phyloP scores from a whole-genome alignment of 495 filamentous ascomycete genomes.

The Astrocystis sublimbata region DNA sequence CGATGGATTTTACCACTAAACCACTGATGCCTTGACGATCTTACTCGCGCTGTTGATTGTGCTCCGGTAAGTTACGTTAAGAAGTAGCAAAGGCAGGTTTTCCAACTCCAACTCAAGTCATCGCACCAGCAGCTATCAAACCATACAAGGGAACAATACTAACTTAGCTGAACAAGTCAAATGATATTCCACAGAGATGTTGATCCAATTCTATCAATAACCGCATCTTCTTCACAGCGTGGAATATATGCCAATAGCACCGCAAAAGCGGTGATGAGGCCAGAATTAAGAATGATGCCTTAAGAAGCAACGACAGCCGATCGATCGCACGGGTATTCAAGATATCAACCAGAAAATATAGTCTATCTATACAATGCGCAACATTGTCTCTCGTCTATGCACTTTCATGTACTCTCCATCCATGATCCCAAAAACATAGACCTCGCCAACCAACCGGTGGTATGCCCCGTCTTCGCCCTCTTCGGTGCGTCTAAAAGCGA shows the following conservation, averaged over 20 bases:
- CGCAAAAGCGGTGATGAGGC: too few relatives aligned
- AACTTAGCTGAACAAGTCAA: too few relatives aligned
- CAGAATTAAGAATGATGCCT: neutral
- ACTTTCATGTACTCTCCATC: conserved; percentile 23
- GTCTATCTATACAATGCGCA: conserved; percentile 10
- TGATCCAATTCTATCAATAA: too few relatives aligned
- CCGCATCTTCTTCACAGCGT: too few relatives aligned
- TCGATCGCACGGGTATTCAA: neutral
- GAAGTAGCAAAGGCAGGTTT: neutral
- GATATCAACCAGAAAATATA: neutral
- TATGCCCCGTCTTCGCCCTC: neutral
- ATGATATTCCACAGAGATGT: too few relatives aligned
- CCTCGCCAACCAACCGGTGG: conserved; percentile 12
- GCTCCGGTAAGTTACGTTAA: neutral
- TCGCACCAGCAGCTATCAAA: too few relatives aligned
- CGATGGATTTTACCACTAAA: conserved; percentile 58
- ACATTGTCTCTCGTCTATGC: conserved; percentile 17
- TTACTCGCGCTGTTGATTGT: conserved; percentile 36
- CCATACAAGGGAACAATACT: too few relatives aligned
- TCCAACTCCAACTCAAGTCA: neutral
- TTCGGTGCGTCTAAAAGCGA: conserved; percentile 9
- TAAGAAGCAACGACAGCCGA: neutral
- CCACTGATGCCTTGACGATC: conserved; percentile 51
- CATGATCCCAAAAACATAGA: conserved; percentile 21
- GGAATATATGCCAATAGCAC: too few relatives aligned